These are phyloP conservation scores for Picea abies DNA, from an alignment of 83 land plant species.

Conservation along the genomic window DNA sequence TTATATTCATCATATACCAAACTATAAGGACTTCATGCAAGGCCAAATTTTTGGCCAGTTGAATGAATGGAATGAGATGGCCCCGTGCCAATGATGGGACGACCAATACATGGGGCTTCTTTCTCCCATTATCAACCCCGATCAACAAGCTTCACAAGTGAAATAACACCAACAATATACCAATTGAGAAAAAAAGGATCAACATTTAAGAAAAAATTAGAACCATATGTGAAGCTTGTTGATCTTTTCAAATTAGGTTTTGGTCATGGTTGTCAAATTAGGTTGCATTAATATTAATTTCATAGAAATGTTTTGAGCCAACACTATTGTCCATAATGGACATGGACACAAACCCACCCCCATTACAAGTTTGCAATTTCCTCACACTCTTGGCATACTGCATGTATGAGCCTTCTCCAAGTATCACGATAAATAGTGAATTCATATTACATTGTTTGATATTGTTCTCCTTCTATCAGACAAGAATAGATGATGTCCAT, in stretches of 20 bases:
- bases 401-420: too few species aligned
- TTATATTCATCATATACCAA: not conserved
- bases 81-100: slow-evolving; percentile 44
- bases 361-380: slow-evolving; percentile 14
- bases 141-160: too few species aligned
- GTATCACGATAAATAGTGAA: too few species aligned
- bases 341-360: slow-evolving; percentile 17
- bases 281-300: slow-evolving; percentile 18
- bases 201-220: too few species aligned
- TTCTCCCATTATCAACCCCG: too few species aligned
- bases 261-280: slow-evolving; percentile 34
- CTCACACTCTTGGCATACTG: slow-evolving; percentile 9
- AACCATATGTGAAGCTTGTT: too few species aligned
- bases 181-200: too few species aligned
- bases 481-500: not conserved
- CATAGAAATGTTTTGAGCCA: slow-evolving; percentile 46
- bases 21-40: not conserved
- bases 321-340: slow-evolving; percentile 43
- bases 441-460: too few species aligned
- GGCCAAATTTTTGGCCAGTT: slow-evolving; percentile 23
- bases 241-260: not conserved
- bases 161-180: too few species aligned
- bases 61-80: slow-evolving; percentile 46
- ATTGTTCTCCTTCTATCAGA: too few species aligned
- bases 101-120: not conserved